Evolutionary conservation across 768 basidiomycete species (phyloP), one percentile per base, ranked within the genome.

Genomic region (Tulasnella calospora): DNA sequence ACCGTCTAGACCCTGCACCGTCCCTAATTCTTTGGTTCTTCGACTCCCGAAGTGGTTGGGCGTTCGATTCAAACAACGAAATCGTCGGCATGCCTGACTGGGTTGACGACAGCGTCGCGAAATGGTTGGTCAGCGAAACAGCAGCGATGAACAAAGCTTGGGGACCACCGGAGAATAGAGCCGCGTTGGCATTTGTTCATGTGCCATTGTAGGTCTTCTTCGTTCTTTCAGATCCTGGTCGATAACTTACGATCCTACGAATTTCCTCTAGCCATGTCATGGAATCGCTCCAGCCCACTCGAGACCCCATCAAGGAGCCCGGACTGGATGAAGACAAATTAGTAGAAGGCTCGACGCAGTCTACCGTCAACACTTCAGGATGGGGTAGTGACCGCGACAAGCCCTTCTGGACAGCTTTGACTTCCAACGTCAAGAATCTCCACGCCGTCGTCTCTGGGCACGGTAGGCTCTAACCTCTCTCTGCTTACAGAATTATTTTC

Each of bases 1-100:
- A 57, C 47, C 19, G 21, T 15, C 17, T 61, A 86, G 89, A 91
- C 82, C n/a, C 38, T 1, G 80, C 82, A 7, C 92, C 92, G 4
- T 84, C 83, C 4, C 85, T 92, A 13, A 83, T 93, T 71, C 83
- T 93, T 5, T 94, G 91, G 92, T 92, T 92, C 84, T 94, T 94
- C 80, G 92, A 93, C 83, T 93, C 92, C 3, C 86, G 92, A 79
- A 90, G 90, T 41, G 92, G 91, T 0, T 84, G 87, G 81, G 86
- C 85, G 69, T 84, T 83, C 6, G 86, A 89, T 57, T 67, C 61
- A 19, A 35, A 67, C 30, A 82, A 83, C 0, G 84, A 88, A 80
- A 85, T 88, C 2, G 85, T 80, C 73, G 84, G 85, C 23, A 84
- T 91, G 71, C 87, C 88, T 0, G 92, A 92, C 83, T 93, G 90